Evolutionary conservation across 257 asterid genomes (phyloP).

Genomic region (Jasminum sambac): DNA sequence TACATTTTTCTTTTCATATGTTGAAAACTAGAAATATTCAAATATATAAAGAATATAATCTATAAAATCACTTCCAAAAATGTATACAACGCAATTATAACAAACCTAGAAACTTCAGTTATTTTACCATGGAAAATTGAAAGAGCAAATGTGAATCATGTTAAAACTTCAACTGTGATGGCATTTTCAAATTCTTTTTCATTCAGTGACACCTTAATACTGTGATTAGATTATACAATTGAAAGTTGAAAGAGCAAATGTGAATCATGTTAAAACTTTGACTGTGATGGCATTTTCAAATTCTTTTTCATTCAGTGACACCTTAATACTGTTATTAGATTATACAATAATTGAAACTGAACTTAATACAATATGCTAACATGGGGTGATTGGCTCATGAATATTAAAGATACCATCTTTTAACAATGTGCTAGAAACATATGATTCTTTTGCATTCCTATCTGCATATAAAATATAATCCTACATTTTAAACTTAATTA

Average conservation of each 20-base stretch:
- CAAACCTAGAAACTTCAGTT: not conserved
- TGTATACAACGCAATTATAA: not conserved
- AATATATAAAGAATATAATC: not conserved
- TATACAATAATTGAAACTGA: not conserved
- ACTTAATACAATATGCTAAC: not conserved
- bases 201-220: not conserved
- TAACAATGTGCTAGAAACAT: not conserved
- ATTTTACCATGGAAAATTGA: not conserved
- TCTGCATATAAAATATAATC: not conserved
- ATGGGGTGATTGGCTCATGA: not conserved
- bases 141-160: not conserved
- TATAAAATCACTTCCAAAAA: not conserved
- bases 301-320: not conserved
- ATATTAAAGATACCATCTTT: not conserved
- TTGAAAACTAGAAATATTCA: not conserved
- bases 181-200: not conserved
- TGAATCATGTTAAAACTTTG: not conserved
- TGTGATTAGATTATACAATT: not conserved
- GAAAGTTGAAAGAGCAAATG: too few relatives aligned
- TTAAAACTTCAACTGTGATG: not conserved
- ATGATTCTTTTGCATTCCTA: not conserved
- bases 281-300: not conserved
- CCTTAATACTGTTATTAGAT: not conserved
- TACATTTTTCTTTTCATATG: not conserved
- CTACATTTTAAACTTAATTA: not conserved